These are phyloP conservation scores for Spiraea crenata DNA, from an alignment of 331 rosid species.

Conservation along the genomic window DNA sequence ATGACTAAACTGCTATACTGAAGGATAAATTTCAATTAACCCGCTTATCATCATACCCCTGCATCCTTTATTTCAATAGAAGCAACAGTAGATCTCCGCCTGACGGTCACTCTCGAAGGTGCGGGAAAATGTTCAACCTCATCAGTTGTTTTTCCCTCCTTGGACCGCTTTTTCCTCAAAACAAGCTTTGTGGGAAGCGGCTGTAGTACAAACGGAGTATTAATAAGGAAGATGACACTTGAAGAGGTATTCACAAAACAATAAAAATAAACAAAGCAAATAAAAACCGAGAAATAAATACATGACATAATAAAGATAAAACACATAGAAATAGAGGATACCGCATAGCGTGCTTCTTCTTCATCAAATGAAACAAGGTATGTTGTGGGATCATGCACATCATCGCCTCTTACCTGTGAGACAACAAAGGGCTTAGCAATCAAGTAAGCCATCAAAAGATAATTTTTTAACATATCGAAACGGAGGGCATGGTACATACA, in stretches of 20 bases:
- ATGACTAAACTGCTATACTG: neutral
- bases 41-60: constrained; percentile 49
- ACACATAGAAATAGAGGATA: constrained; percentile 33
- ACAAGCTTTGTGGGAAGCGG: constrained; percentile 94
- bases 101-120: constrained; percentile 79
- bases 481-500: constrained; percentile 45
- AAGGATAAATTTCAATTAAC: constrained; percentile 10
- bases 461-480: constrained; percentile 12
- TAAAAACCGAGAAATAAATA: neutral
- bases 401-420: constrained; percentile 81
- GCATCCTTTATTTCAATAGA: constrained; percentile 72
- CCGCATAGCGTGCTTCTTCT: constrained; percentile 86
- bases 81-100: constrained; percentile 72
- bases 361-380: constrained; percentile 84
- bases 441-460: constrained; percentile 3
- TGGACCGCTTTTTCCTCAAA: constrained; percentile 86
- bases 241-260: neutral
- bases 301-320: constrained; percentile 4
- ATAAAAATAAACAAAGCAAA: neutral
- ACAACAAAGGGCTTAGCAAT: constrained; percentile 14
- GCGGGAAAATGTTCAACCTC: constrained; percentile 83
- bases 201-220: constrained; percentile 44
- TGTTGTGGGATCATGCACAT: constrained; percentile 77
- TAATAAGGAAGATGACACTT: constrained; percentile 3
- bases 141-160: constrained; percentile 79